phyloP scores from a whole-genome alignment of 1,139 yeast genomes.

The Lodderomyces orthopsilosis region DNA sequence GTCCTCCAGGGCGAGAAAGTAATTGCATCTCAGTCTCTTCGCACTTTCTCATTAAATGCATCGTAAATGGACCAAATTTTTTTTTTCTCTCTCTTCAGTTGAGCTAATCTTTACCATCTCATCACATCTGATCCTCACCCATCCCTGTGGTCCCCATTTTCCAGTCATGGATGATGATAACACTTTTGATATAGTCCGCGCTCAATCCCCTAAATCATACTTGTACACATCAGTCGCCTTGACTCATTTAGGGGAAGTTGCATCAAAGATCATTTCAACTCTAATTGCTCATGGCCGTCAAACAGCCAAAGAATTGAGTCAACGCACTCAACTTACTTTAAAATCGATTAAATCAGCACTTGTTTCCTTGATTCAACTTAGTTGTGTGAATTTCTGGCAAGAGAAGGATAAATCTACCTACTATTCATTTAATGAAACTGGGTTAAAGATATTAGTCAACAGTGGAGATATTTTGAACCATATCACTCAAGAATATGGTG shows the following conservation, averaged over 20 bases:
- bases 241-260: slow-evolving; percentile 62
- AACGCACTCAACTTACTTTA: slow-evolving; percentile 38
- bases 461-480: slow-evolving; percentile 71
- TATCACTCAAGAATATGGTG: slow-evolving; percentile 42
- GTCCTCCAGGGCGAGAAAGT: too few species aligned
- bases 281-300: slow-evolving; percentile 62
- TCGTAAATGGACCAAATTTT: neutral
- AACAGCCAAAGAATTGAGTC: slow-evolving; percentile 46
- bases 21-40: neutral
- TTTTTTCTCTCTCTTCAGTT: neutral
- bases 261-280: slow-evolving; percentile 50
- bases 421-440: slow-evolving; percentile 64
- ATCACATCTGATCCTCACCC: too few species aligned
- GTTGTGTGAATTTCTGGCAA: slow-evolving; percentile 55
- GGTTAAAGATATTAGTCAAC: slow-evolving; percentile 62
- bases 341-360: slow-evolving; percentile 53
- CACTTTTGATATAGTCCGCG: slow-evolving; percentile 28
- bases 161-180: slow-evolving; percentile 15
- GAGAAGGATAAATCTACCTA: slow-evolving; percentile 41
- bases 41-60: too few species aligned
- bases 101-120: too few species aligned
- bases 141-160: too few species aligned
- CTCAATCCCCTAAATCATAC: slow-evolving; percentile 62
- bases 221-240: slow-evolving; percentile 53
- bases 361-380: slow-evolving; percentile 64